These are phyloP conservation scores for Articulospora tetracladia DNA, from an alignment of 495 filamentous ascomycete species.

Conservation along the genomic window DNA sequence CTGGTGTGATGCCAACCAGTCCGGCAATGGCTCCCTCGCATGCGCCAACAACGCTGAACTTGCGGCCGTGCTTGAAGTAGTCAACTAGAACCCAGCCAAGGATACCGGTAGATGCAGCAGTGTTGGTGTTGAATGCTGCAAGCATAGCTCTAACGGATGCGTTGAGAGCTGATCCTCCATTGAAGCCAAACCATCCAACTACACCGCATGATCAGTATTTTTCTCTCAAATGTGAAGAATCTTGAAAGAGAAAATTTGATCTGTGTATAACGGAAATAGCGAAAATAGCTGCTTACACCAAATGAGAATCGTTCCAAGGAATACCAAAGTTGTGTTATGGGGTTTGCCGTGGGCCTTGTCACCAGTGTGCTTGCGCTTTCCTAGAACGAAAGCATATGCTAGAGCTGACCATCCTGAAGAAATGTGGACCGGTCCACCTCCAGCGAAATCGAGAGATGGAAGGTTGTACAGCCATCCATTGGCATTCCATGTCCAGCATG, in stretches of 20 bases:
- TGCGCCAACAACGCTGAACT: constrained; percentile 56
- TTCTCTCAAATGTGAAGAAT: no score
- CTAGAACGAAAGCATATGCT: constrained; percentile 25
- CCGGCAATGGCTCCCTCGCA: constrained; percentile 63
- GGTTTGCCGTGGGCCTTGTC: constrained; percentile 63
- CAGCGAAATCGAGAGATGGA: constrained; percentile 81
- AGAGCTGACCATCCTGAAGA: constrained; percentile 57
- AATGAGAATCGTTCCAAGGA: constrained; percentile 71
- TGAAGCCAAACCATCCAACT: constrained; percentile 44
- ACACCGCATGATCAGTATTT: not conserved
- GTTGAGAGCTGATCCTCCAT: constrained; percentile 56
- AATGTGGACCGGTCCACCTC: constrained; percentile 80
- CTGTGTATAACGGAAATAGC: not conserved
- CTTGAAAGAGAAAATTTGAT: no score
- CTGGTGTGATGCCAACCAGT: constrained; percentile 62
- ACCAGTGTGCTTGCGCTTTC: constrained; percentile 53
- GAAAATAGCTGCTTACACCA: constrained; percentile 55
- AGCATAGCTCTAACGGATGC: constrained; percentile 53
- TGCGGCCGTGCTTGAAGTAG: constrained; percentile 47
- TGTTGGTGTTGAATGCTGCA: constrained; percentile 60
- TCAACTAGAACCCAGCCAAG: constrained; percentile 59
- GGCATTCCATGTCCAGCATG: constrained; percentile 90
- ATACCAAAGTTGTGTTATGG: constrained; percentile 72
- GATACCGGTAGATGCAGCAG: constrained; percentile 51
- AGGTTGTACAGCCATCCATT: constrained; percentile 72